Percentiles rank a stretch among this genome's conserved stretches.
Conservation (phyloP, 441 rosid species). For the Aquilaria agallochum region DNA sequence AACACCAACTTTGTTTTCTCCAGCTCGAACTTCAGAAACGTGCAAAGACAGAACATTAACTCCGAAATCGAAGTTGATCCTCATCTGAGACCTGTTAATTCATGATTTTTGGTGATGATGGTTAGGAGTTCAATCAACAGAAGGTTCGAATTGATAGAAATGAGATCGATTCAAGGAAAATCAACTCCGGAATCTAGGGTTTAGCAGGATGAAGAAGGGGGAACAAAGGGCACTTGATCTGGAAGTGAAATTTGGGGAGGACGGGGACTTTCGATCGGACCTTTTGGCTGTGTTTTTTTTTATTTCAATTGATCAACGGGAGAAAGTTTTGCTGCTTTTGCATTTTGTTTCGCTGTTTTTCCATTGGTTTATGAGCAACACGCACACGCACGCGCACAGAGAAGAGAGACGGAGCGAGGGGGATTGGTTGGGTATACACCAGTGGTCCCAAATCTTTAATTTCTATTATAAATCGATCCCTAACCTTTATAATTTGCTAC, state of each 20-base stretch:
- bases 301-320: constrained; percentile 22
- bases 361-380: too few relatives aligned
- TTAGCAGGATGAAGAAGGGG: constrained; percentile 8
- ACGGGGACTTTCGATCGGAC: constrained; percentile 30
- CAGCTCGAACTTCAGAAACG: constrained; percentile 19
- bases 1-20: constrained; percentile 10
- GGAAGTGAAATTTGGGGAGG: too few relatives aligned
- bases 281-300: constrained; percentile 3
- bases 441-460: too few relatives aligned
- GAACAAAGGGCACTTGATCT: constrained; percentile 6
- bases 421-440: too few relatives aligned
- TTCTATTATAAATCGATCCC: too few relatives aligned
- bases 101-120: too few relatives aligned
- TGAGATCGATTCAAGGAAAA: constrained; percentile 29
- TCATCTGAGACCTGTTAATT: constrained; percentile 12
- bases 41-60: constrained; percentile 19
- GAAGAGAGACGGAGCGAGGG: too few relatives aligned
- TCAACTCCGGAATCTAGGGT: constrained; percentile 36
- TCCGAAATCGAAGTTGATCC: constrained; percentile 19
- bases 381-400: too few relatives aligned
- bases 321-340: constrained; percentile 8
- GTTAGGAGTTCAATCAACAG: constrained; percentile 4
- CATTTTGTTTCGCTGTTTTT: background rate
- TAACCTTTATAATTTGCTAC: too few relatives aligned
- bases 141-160: constrained; percentile 20